Conservation (phyloP, 2,329 filamentous ascomycete species). For the Phaeophleospora eucalypticola region DNA sequence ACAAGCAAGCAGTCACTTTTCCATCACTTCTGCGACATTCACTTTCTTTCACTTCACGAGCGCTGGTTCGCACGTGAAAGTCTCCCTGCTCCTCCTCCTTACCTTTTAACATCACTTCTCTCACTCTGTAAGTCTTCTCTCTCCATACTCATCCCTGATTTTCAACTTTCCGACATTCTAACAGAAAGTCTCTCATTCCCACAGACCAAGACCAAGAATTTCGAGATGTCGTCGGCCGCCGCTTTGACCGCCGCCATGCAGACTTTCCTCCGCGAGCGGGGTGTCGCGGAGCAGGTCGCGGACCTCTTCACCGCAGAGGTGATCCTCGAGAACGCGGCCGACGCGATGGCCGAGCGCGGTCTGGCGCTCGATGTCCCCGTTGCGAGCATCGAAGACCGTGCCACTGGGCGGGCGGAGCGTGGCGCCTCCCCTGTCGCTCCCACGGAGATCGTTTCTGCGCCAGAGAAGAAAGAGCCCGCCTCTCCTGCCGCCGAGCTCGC, state of each 20-base stretch:
- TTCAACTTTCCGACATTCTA: neutral
- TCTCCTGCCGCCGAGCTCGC: neutral
- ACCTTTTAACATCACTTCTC: neutral
- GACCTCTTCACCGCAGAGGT: conserved; percentile 1
- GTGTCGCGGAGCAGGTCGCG: neutral
- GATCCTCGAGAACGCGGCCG: neutral
- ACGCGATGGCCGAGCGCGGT: neutral
- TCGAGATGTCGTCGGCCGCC: neutral
- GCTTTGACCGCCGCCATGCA: neutral
- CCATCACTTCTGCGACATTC: neutral
- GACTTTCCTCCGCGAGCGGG: neutral
- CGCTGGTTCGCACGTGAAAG: neutral
- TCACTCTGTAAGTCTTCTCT: neutral
- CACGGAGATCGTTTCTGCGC: neutral
- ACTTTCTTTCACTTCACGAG: neutral
- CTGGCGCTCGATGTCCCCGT: neutral
- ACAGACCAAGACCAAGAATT: neutral
- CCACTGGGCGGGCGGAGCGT: neutral
- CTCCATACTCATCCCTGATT: neutral
- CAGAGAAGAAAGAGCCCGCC: neutral
- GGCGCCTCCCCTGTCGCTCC: neutral
- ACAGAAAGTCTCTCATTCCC: neutral
- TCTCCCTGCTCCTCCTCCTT: neutral
- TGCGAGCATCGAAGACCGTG: neutral
- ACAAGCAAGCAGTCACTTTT: neutral